Base-by-base conservation (phyloP, 139 green algal genomes). In the Coccomyxa sp. region DNA sequence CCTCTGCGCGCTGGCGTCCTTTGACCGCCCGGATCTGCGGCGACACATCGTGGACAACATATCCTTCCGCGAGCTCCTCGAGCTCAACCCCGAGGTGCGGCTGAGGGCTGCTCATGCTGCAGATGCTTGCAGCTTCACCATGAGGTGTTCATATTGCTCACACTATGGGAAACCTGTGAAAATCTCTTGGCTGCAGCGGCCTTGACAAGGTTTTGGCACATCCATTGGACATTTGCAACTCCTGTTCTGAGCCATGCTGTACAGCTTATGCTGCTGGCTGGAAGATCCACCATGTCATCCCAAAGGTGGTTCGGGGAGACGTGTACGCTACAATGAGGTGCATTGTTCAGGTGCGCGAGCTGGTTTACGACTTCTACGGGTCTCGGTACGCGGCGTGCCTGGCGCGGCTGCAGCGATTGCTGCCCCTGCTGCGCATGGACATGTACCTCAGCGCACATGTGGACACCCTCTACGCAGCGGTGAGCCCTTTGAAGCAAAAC, bases 21-120 rank as follows among this genome's bases (percentile, higher is more conserved):
- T 98, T 85, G 90, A 95, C 77, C 90, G 96, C 0, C 14, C 67
- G 0, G 93, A 98, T 88, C 90, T 99, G 68, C 83, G 90, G 58
- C 67, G 38, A 21, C 45, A 83, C 13, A 86, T 98, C n/a, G 90
- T 98, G 27, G 84, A 94, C 88, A 95, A 90, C 84, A 88, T 95
- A 16, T 84, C 30, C 0, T 99, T 99, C 88, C 87, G 93, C n/a
- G 94, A 98, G 82, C 89, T 96, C n/a, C 88, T 99, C 80, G 93
- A 98, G 88, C 82, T 92, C n/a, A 87, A 93, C 80, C 93, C 96
- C 13, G 91, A 98, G 87, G 92, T 95, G 79, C 11, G 81, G 38
- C 38, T 51, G 38, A 51, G 38, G 38, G 38, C 38, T 51, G 38
- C 38, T 51, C 38, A 51, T 75, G 66, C 66, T 75, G 4, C 1